Percentiles rank a stretch among this genome's conserved stretches.
Conservation (phyloP, 2,329 filamentous ascomycete genomes). For the Hypoxylon sp. region DNA sequence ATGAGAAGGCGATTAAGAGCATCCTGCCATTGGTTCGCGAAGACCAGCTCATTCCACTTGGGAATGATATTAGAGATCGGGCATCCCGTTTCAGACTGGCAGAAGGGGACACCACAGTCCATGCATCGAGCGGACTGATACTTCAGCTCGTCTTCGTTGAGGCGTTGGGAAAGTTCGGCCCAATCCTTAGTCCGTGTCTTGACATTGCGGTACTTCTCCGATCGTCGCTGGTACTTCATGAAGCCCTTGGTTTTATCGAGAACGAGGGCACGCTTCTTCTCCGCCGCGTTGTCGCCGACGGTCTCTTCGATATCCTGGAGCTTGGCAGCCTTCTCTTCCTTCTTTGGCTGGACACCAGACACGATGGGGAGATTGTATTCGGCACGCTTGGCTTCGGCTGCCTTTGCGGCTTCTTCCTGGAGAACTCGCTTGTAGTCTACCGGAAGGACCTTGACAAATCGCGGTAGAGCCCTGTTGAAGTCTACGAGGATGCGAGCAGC, state of each 20-base stretch:
- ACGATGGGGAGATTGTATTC: conserved; percentile 83
- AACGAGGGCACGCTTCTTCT: conserved; percentile 89
- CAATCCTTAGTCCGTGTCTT: conserved; percentile 90
- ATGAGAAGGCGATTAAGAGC: conserved; percentile 89
- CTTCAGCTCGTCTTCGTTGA: conserved; percentile 94
- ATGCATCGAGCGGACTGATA: conserved; percentile 97
- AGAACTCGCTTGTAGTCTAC: conserved; percentile 96
- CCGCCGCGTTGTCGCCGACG: conserved; percentile 79
- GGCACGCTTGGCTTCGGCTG: conserved; percentile 82
- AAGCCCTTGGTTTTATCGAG: conserved; percentile 98
- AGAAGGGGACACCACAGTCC: conserved; percentile 99
- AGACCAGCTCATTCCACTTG: conserved; percentile 90
- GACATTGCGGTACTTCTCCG: conserved; percentile 89
- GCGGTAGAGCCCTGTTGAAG: conserved; percentile 88
- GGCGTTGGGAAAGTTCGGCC: conserved; percentile 85
- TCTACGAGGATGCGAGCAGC: conserved; percentile 93
- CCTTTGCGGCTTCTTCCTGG: conserved; percentile 83
- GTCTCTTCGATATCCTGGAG: conserved; percentile 90
- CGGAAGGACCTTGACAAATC: conserved; percentile 92
- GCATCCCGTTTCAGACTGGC: conserved; percentile 93
- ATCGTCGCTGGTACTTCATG: conserved; percentile 94
- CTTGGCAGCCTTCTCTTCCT: conserved; percentile 73
- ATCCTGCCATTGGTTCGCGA: conserved; percentile 83
- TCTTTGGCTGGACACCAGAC: conserved; percentile 71
- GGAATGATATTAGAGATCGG: conserved; percentile 98